Conservation (phyloP, 768 basidiomycete genomes). For the Lactarius akahatsu region DNA sequence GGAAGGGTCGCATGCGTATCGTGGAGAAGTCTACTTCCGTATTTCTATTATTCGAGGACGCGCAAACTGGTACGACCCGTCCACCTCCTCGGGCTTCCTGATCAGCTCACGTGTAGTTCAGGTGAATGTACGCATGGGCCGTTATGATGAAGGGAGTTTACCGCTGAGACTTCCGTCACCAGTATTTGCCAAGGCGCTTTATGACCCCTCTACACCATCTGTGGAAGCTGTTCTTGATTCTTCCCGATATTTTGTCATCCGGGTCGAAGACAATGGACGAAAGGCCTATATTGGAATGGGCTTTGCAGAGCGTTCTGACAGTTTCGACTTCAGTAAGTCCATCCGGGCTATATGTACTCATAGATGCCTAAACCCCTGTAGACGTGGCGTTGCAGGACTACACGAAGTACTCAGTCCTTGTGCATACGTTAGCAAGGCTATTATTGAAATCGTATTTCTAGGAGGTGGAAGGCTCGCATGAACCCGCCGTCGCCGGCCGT, state of each 20-base stretch:
- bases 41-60: constrained; percentile 77
- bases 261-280: constrained; percentile 83
- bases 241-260: constrained; percentile 90
- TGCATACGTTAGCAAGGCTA: neutral
- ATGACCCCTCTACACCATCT: constrained; percentile 72
- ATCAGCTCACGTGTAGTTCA: constrained; percentile 30
- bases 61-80: constrained; percentile 58
- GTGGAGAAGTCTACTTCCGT: constrained; percentile 72
- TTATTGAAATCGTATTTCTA: neutral
- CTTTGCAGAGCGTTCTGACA: constrained; percentile 83
- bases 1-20: constrained; percentile 90
- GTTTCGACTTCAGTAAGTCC: constrained; percentile 86
- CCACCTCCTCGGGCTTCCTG: neutral
- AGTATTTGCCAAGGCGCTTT: constrained; percentile 89
- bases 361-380: constrained; percentile 33
- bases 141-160: constrained; percentile 8
- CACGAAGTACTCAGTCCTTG: constrained; percentile 55
- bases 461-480: constrained; percentile 27
- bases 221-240: constrained; percentile 97
- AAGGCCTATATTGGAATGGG: constrained; percentile 95
- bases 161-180: constrained; percentile 13
- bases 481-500: constrained; percentile 46
- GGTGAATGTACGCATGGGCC: constrained; percentile 62
- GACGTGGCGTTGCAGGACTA: constrained; percentile 87
- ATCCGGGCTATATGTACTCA: neutral